Base-by-base conservation (phyloP, 192 early-diverging fungal genomes). In the Coemansia sp. region DNA sequence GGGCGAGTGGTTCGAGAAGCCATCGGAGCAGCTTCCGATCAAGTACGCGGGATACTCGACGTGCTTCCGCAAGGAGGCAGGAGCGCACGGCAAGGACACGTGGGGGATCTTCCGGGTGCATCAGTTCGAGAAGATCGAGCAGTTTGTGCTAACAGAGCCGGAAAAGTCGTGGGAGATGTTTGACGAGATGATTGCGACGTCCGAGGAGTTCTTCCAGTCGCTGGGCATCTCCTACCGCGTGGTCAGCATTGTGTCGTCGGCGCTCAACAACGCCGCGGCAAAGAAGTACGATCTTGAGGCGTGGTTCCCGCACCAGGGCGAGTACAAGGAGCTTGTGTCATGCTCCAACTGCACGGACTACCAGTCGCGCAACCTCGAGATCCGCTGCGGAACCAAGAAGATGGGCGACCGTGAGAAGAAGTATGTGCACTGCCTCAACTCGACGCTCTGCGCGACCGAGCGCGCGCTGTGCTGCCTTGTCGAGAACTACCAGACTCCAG, bases 261-360 rank as follows among this genome's bases (percentile, higher is more conserved):
- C 97, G 2, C 87, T 99, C 34, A 99, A 99, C 84, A 95, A 98
- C 59, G 95, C 97, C 40, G 97, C 97, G 19, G 97, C 97, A 67
- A 96, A 97, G 68, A 99, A 99, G 85, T 98, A 94, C 82, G 97
- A 99, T 75, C 81, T 99, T 33, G 97, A 99, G 82, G 96, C 96
- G 29, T 99, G 93, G 92, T 99, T 99, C 91, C 97, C 97, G 54
- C 94, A 88, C 88, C 97, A 98, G 76, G 89, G 89, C 62, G 92
- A 92, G 65, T 99, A 93, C 84, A 96, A 96, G 85, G 97, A 99
- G 82, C 87, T 99, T 29, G 97, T 99, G 48, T 94, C 92, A 40
- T 97, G 95, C 88, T 93, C 90, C 47, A 99, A 99, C 91, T 99
- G 97, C 83, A 98, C 96, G 23, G 97, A 98, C 83, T 99, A 94